Evolutionary conservation across 331 rosid genomes (phyloP).

Genomic region (Arachis monticola): DNA sequence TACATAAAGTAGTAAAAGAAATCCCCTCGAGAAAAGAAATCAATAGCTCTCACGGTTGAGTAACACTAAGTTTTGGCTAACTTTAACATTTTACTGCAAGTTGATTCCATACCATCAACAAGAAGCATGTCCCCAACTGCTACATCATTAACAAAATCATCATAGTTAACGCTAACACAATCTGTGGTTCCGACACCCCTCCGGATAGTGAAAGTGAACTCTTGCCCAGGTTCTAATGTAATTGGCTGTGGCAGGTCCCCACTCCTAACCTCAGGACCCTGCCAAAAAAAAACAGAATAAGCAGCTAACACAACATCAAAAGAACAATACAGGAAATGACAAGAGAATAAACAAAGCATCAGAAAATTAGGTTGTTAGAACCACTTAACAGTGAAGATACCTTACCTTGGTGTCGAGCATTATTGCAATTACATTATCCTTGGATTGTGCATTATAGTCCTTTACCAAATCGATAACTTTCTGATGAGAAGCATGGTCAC

Average conservation of each 20-base stretch:
- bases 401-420: conserved; percentile 97
- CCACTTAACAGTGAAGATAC: neutral
- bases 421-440: conserved; percentile 84
- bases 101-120: conserved; percentile 73
- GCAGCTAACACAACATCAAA: conserved; percentile 14
- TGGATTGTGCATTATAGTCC: conserved; percentile 78
- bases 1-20: neutral
- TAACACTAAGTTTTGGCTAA: neutral
- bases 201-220: conserved; percentile 85
- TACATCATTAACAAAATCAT: conserved; percentile 95
- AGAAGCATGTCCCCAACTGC: conserved; percentile 93
- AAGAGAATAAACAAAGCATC: neutral
- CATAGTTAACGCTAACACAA: conserved; percentile 96
- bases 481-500: conserved; percentile 96
- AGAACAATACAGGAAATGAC: neutral
- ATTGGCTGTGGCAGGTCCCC: conserved; percentile 97
- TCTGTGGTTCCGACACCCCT: conserved; percentile 93
- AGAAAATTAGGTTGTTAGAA: conserved; percentile 4
- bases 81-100: neutral
- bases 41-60: neutral
- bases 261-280: conserved; percentile 99
- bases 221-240: conserved; percentile 70
- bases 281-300: conserved; percentile 18
- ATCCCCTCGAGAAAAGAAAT: neutral
- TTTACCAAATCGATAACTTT: conserved; percentile 94